Conservation (phyloP, 345 rosid species). For the Hibiscus trionum region DNA sequence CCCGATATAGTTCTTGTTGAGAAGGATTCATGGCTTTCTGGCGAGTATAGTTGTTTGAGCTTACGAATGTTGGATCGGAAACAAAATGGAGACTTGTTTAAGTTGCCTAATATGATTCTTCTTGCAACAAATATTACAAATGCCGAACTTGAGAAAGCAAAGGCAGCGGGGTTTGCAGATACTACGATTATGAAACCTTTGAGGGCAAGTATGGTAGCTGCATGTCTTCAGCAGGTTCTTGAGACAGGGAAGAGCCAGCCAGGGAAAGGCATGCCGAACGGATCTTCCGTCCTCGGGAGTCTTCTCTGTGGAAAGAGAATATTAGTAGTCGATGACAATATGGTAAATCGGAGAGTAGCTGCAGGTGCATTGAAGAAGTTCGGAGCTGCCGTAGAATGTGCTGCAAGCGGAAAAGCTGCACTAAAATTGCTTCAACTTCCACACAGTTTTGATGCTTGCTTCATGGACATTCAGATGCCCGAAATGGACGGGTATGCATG, state of each 20-base stretch:
- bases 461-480: conserved; percentile 99
- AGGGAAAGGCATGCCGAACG: conserved; percentile 31
- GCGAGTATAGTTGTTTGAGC: conserved; percentile 37
- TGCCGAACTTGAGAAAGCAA: conserved; percentile 60
- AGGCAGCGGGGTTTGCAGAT: conserved; percentile 73
- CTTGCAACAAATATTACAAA: conserved; percentile 71
- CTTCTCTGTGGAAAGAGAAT: conserved; percentile 71
- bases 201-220: conserved; percentile 92
- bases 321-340: conserved; percentile 88
- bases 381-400: conserved; percentile 85
- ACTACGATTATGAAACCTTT: conserved; percentile 87
- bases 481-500: conserved; percentile 89
- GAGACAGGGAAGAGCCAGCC: conserved; percentile 55
- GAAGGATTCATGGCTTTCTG: conserved; percentile 74
- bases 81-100: conserved; percentile 39
- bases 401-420: conserved; percentile 79
- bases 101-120: conserved; percentile 60
- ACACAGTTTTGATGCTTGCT: conserved; percentile 81
- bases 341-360: conserved; percentile 79
- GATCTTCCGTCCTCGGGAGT: conserved; percentile 39
- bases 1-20: conserved; percentile 72
- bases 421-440: conserved; percentile 64
- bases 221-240: conserved; percentile 81
- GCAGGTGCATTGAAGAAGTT: conserved; percentile 91
- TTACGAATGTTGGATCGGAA: conserved; percentile 30